Evolutionary conservation across 768 basidiomycete species (phyloP).

Genomic region (Amyloporia xantha): DNA sequence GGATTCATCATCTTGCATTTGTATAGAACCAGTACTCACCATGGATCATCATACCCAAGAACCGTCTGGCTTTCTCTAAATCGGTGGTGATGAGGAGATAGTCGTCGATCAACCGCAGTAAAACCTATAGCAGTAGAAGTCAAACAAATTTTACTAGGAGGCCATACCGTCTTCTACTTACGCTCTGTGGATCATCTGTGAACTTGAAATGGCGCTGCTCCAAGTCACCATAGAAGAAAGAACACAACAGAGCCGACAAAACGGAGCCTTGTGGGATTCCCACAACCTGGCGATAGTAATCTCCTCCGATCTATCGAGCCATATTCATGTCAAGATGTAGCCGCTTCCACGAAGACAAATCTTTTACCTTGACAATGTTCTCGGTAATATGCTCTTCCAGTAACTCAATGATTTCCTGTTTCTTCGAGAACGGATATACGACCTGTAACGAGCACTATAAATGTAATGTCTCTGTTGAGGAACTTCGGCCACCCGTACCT

Average conservation of each 20-base stretch:
- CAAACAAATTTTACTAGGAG: not conserved
- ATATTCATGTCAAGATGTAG: no score
- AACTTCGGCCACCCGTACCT: constrained; percentile 36
- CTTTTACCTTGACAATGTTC: constrained; percentile 82
- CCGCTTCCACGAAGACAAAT: not conserved
- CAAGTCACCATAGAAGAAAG: constrained; percentile 91
- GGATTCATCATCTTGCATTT: no score
- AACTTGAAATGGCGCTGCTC: constrained; percentile 56
- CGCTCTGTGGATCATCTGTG: constrained; percentile 51
- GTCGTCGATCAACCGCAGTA: constrained; percentile 90
- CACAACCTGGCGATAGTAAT: constrained; percentile 80
- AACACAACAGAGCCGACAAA: constrained; percentile 90
- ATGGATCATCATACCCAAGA: constrained; percentile 69
- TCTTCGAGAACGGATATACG: constrained; percentile 45
- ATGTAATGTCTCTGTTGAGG: not conserved
- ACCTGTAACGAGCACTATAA: constrained; percentile 30
- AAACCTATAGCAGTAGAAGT: constrained; percentile 37
- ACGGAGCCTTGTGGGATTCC: constrained; percentile 98
- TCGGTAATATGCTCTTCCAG: constrained; percentile 87
- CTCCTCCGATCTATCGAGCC: constrained; percentile 79
- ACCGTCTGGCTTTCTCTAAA: constrained; percentile 49
- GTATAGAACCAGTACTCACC: no score
- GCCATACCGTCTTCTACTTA: constrained; percentile 31
- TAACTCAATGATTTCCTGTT: constrained; percentile 58
- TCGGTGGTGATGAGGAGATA: constrained; percentile 84